Evolutionary conservation across 352 stramenopile genomes (phyloP).

Genomic region (Discostella stelligera): DNA sequence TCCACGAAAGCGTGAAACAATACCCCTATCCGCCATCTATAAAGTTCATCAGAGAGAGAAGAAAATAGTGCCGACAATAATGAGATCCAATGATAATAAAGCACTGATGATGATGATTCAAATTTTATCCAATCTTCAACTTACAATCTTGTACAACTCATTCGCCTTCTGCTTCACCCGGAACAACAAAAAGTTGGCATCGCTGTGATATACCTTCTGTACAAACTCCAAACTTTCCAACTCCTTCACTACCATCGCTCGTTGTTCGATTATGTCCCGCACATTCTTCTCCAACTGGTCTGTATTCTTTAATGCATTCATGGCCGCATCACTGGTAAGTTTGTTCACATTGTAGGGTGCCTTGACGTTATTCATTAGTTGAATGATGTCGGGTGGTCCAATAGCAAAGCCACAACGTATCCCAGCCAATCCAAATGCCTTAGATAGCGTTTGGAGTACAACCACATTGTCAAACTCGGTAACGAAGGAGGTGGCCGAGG

Average conservation of each 20-base stretch:
- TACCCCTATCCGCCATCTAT: constrained; percentile 86
- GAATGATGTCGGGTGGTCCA: constrained; percentile 89
- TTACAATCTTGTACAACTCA: constrained; percentile 88
- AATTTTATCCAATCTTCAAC: constrained; percentile 40
- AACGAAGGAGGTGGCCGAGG: constrained; percentile 83
- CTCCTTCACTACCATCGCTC: constrained; percentile 83
- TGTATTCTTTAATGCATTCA: constrained; percentile 77
- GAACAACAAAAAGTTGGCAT: constrained; percentile 98
- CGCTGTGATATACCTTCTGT: constrained; percentile 89
- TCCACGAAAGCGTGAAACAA: constrained; percentile 96
- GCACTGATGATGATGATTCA: constrained; percentile 53
- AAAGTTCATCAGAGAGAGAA: neutral
- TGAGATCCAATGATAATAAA: constrained; percentile 7
- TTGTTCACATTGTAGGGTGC: constrained; percentile 99
- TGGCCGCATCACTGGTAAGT: constrained; percentile 87
- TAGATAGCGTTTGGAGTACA: constrained; percentile 96
- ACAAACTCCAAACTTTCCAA: constrained; percentile 91
- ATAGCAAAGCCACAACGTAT: constrained; percentile 91
- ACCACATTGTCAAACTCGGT: constrained; percentile 92
- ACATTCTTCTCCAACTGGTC: constrained; percentile 68
- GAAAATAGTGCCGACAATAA: neutral
- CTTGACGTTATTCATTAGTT: constrained; percentile 99
- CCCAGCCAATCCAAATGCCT: constrained; percentile 96
- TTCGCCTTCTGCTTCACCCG: constrained; percentile 89
- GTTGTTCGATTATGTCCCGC: constrained; percentile 79